Evolutionary conservation across 768 basidiomycete species (phyloP), one percentile per base, ranked within the genome.

Genomic region (Psilocybe sp.): DNA sequence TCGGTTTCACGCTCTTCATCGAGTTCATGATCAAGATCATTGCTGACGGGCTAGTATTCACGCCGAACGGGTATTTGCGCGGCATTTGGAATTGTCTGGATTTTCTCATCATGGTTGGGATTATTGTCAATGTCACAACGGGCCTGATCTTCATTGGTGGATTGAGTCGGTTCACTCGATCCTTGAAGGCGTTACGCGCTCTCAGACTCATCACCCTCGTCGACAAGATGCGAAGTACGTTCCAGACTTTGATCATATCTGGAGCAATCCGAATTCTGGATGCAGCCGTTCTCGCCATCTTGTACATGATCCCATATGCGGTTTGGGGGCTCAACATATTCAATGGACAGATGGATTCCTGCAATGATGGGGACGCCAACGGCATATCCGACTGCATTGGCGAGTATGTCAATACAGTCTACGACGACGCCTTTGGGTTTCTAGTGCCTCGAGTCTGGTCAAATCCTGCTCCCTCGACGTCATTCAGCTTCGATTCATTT

Each of bases 301-400:
- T 98, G 44, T 93, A 92, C 64, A 87, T 93, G 82, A 89, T 93
- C 56, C 91, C 91, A 0, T 93, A 91, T 61, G 90, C 92, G 14
- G 85, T 95, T 8, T 95, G 92, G 92, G 93, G 94, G 9, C 79
- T 91, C 44, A 97, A 93, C 60, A 90, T 98, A 65, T 98, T 98
- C 68, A 75, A 84, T 2, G 94, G 92, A 13, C 69, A 83, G 51
- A 84, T 93, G 74, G 93, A 87, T 64, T 64, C 69, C 28, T 98
- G 96, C 74, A 98, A 92, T 63, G 92, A 98, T 58, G 62, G 49
- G 16, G 67, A 56, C 43, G 79, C 71, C 1, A 56, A 69, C 23
- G 88, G 85, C 1, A 73, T 84, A 19, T 60, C 63, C 5, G 79
- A 84, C 16, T 98, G 96, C 60, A 73, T 79, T 32, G 81, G 83